Conservation (phyloP, 2,329 filamentous ascomycete genomes). For the Dactylellina drechsleri region DNA sequence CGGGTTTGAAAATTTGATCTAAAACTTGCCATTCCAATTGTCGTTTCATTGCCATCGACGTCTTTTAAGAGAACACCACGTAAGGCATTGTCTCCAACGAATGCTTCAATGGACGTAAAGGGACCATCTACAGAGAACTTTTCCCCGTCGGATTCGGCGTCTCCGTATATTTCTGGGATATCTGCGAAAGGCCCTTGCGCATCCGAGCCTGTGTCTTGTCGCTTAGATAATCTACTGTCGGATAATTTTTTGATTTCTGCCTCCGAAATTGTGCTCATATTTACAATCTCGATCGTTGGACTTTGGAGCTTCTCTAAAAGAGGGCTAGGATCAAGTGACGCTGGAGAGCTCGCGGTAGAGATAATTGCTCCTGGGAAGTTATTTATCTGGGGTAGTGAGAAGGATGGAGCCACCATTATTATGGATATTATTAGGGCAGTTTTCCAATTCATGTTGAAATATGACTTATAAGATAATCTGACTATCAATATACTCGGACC, state of each 20-base stretch:
- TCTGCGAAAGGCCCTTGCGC: slow-evolving; percentile 41
- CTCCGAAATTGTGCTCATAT: slow-evolving; percentile 22
- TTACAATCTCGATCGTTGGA: slow-evolving; percentile 30
- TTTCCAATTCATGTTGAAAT: slow-evolving; percentile 30
- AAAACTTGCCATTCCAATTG: slow-evolving; percentile 38
- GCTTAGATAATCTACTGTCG: not conserved
- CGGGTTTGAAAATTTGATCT: too few species aligned
- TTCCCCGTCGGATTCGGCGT: slow-evolving; percentile 26
- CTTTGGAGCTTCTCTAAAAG: slow-evolving; percentile 16
- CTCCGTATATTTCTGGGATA: slow-evolving; percentile 28
- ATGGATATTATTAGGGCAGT: slow-evolving; percentile 3
- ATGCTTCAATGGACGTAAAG: slow-evolving; percentile 38
- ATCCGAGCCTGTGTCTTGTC: slow-evolving; percentile 23
- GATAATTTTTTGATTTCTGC: slow-evolving; percentile 18
- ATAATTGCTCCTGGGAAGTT: not conserved
- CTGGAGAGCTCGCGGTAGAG: not conserved
- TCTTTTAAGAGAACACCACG: slow-evolving; percentile 40
- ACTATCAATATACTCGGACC: not conserved
- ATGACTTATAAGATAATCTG: not conserved
- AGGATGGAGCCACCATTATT: slow-evolving; percentile 15
- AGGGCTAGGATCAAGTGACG: not conserved
- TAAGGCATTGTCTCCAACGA: slow-evolving; percentile 40
- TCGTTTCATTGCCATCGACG: slow-evolving; percentile 38
- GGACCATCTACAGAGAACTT: slow-evolving; percentile 36
- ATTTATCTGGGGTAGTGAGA: slow-evolving; percentile 18